phyloP scores from a whole-genome alignment of 768 basidiomycete species.

The Strobilomyces echinocephalus region DNA sequence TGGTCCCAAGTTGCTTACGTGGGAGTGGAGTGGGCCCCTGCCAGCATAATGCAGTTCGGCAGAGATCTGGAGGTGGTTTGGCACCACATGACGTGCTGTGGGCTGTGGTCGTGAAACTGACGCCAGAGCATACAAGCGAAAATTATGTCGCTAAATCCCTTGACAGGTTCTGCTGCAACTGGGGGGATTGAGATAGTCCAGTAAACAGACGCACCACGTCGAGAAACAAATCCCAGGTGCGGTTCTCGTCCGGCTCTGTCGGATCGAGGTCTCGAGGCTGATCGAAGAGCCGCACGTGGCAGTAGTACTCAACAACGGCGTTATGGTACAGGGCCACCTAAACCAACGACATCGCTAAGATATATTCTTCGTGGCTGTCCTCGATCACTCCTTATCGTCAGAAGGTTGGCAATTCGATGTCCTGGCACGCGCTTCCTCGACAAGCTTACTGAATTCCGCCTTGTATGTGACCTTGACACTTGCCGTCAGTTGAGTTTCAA shows the following conservation, averaged over 20 bases:
- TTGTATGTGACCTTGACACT: conserved; percentile 19
- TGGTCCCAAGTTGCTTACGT: conserved; percentile 9
- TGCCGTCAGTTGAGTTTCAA: background rate
- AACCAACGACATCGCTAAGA: conserved; percentile 1
- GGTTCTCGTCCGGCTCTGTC: too few relatives aligned
- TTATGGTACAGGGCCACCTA: conserved; percentile 1
- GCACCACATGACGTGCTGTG: conserved; percentile 6
- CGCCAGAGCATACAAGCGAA: background rate
- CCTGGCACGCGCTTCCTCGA: conserved; percentile 34
- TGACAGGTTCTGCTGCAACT: background rate
- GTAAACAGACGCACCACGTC: background rate
- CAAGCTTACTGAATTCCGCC: conserved; percentile 33
- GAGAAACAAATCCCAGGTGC: conserved; percentile 2
- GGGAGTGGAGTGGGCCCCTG: background rate
- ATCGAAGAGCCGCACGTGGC: background rate
- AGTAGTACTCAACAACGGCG: background rate
- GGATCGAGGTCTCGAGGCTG: too few relatives aligned
- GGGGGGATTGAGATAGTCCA: background rate
- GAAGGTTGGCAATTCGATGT: conserved; percentile 21
- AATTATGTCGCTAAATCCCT: background rate
- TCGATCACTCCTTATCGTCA: conserved; percentile 28
- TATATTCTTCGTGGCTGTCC: conserved; percentile 35
- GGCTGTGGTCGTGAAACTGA: conserved; percentile 2
- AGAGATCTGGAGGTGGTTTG: background rate
- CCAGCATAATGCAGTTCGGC: conserved; percentile 11